A percentile compares a stretch with the other conserved stretches of the same genome.
These are phyloP conservation scores for Dentipellis fragilis DNA, from an alignment of 768 basidiomycete species.

Conservation along the genomic window DNA sequence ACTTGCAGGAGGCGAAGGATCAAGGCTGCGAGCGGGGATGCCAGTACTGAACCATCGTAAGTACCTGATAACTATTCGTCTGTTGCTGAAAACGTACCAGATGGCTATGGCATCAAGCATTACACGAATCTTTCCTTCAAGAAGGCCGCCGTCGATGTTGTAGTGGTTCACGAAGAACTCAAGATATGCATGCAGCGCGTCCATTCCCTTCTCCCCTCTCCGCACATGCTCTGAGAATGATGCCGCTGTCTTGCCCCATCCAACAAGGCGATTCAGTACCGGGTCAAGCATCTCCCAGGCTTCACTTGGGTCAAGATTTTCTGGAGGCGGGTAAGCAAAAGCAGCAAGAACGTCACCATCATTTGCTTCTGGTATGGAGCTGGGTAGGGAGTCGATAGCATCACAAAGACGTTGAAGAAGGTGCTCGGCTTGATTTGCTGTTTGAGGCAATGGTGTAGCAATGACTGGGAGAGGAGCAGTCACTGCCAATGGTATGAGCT, in stretches of 20 bases:
- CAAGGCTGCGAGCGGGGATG: too few relatives aligned
- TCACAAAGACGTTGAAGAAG: not conserved
- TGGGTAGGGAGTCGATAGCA: not conserved
- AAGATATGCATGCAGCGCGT: not conserved
- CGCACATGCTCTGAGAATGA: not conserved
- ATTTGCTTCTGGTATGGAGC: not conserved
- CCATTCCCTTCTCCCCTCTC: not conserved
- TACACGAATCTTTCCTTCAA: not conserved
- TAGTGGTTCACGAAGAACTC: not conserved
- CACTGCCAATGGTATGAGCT: not conserved
- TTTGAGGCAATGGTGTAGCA: not conserved
- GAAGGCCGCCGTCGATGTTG: not conserved
- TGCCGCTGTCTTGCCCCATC: not conserved
- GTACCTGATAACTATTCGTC: too few relatives aligned
- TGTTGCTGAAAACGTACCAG: too few relatives aligned
- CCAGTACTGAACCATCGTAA: too few relatives aligned
- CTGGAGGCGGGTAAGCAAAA: not conserved
- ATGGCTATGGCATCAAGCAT: not conserved
- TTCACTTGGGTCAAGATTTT: not conserved
- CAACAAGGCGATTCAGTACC: not conserved
- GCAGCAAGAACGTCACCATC: not conserved
- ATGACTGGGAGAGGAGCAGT: not conserved
- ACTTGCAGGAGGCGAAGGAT: too few relatives aligned
- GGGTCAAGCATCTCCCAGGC: not conserved
- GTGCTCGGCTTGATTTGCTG: not conserved